Conservation (phyloP, 2,329 filamentous ascomycete species). For the Neonectria neomacrospora region DNA sequence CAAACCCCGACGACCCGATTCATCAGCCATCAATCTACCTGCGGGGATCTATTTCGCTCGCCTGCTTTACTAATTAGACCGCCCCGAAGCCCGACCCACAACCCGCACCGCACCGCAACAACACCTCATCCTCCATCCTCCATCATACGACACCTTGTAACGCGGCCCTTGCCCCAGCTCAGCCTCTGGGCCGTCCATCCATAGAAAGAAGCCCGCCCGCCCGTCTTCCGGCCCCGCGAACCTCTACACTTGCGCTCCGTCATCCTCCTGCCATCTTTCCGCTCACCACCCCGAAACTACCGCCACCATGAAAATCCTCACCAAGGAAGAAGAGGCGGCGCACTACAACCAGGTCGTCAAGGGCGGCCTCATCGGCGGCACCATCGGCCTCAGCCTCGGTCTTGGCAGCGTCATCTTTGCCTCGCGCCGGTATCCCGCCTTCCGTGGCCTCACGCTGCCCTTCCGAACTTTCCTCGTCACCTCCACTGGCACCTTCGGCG, state of each 20-base stretch:
- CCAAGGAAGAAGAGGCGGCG: constrained; percentile 88
- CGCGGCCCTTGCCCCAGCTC: not conserved
- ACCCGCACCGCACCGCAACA: constrained; percentile 14
- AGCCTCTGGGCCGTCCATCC: not conserved
- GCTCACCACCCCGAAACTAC: not conserved
- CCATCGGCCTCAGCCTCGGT: constrained; percentile 74
- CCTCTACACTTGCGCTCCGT: not conserved
- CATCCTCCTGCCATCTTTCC: not conserved
- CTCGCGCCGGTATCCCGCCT: constrained; percentile 76
- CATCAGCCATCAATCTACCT: constrained; percentile 11
- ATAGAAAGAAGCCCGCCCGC: constrained; percentile 22
- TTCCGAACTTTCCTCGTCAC: constrained; percentile 92
- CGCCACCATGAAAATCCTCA: constrained; percentile 88
- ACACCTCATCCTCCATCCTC: constrained; percentile 22
- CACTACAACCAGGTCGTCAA: constrained; percentile 86
- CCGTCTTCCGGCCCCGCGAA: constrained; percentile 11
- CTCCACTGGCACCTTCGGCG: constrained; percentile 82
- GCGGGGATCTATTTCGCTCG: constrained; percentile 24
- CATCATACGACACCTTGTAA: constrained; percentile 25
- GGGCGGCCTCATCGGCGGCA: constrained; percentile 80
- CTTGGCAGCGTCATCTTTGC: constrained; percentile 74
- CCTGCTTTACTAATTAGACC: constrained; percentile 3
- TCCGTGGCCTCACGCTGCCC: constrained; percentile 85
- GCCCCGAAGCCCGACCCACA: constrained; percentile 10
- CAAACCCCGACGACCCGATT: constrained; percentile 21